Evolutionary conservation across 768 basidiomycete species (phyloP).

Genomic region (Amanita polypyramis): DNA sequence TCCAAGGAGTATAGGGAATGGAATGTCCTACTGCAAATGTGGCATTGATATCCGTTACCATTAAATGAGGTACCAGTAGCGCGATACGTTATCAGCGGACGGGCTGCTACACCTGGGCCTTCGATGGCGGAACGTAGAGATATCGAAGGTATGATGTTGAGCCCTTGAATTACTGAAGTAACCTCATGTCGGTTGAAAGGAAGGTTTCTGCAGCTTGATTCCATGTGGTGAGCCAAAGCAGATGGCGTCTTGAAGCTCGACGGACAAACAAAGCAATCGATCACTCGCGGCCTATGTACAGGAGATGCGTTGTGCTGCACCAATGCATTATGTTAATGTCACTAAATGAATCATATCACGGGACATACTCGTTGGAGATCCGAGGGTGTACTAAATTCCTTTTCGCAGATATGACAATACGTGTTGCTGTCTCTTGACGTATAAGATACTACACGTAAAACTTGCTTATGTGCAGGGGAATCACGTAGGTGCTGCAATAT

Average conservation of each 20-base stretch:
- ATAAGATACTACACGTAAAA: not conserved
- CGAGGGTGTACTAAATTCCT: not conserved
- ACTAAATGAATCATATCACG: not conserved
- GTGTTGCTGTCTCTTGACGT: not conserved
- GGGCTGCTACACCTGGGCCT: not conserved
- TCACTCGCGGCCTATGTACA: not conserved
- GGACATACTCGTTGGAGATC: not conserved
- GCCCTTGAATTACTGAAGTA: constrained; percentile 21
- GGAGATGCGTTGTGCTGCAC: constrained; percentile 1
- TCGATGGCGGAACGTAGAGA: constrained; percentile 21
- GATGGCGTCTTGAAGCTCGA: constrained; percentile 24
- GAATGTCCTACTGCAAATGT: constrained; percentile 26
- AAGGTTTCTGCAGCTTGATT: constrained; percentile 23
- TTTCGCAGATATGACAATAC: not conserved
- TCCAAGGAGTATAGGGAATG: constrained; percentile 21
- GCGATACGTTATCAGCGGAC: constrained; percentile 15
- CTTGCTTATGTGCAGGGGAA: not conserved
- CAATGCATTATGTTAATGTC: not conserved
- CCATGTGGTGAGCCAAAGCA: constrained; percentile 28
- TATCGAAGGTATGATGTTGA: constrained; percentile 24
- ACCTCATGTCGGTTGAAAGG: constrained; percentile 26
- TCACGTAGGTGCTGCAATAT: not conserved
- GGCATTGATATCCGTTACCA: constrained; percentile 29
- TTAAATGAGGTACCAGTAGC: constrained; percentile 28
- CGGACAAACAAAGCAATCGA: constrained; percentile 13